Percentiles rank a stretch among this genome's conserved stretches.
Evolutionary conservation across 306 rosid genomes (phyloP).

Genomic region (Chamaecrista fasciculata): DNA sequence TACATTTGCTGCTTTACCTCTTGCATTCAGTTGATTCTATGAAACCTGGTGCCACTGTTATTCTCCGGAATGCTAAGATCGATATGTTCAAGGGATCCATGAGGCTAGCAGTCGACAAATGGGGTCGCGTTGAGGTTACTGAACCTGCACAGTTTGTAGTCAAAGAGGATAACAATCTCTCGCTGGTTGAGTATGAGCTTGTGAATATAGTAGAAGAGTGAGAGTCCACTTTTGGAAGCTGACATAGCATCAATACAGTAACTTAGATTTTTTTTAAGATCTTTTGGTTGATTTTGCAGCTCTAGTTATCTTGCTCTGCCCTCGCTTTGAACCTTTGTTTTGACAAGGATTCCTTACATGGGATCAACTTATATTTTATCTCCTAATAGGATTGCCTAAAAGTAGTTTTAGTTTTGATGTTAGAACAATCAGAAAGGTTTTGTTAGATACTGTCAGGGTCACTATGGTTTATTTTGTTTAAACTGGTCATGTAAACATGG

Average conservation of each 20-base stretch:
- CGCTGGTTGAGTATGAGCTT: constrained; percentile 56
- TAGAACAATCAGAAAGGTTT: constrained; percentile 5
- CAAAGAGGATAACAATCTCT: constrained; percentile 66
- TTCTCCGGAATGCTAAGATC: constrained; percentile 59
- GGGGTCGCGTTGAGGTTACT: constrained; percentile 62
- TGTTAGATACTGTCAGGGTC: constrained; percentile 26
- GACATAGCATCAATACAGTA: constrained; percentile 20
- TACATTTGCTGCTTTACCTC: not conserved
- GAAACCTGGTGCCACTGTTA: constrained; percentile 49
- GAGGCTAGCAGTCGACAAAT: constrained; percentile 72
- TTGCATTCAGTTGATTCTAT: constrained; percentile 2
- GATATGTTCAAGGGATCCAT: constrained; percentile 75
- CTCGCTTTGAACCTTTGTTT: not conserved
- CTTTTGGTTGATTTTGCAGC: constrained; percentile 25
- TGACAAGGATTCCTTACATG: not conserved
- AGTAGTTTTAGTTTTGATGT: not conserved
- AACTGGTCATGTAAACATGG: constrained; percentile 27
- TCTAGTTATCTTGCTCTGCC: constrained; percentile 29
- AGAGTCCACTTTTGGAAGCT: constrained; percentile 8
- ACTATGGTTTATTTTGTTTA: not conserved
- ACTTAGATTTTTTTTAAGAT: constrained; percentile 18
- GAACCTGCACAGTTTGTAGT: constrained; percentile 50
- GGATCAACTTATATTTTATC: not conserved
- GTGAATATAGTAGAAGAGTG: constrained; percentile 52
- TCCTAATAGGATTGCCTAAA: not conserved